These are phyloP conservation scores for Fomitopsis palustris DNA, from an alignment of 1,284 basidiomycete genomes.

Conservation along the genomic window DNA sequence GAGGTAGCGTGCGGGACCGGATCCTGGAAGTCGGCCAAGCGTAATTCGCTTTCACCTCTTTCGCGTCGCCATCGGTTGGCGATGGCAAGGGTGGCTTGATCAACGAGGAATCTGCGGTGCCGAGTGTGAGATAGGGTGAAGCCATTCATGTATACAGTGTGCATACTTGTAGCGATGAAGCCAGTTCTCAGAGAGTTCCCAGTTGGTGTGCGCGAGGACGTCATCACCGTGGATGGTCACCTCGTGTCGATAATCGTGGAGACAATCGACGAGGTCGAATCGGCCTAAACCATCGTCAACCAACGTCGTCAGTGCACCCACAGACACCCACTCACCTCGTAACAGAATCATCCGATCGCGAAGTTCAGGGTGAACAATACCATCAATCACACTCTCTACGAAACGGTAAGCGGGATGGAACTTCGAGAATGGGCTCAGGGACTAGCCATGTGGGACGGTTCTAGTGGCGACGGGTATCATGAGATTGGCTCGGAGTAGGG, in stretches of 20 bases:
- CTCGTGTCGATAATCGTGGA: conserved; percentile 63
- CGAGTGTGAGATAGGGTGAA: not conserved
- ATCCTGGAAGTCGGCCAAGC: conserved; percentile 49
- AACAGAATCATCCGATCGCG: conserved; percentile 87
- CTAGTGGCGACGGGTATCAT: conserved; percentile 31
- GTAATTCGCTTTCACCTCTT: conserved; percentile 65
- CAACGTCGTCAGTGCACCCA: not conserved
- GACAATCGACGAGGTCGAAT: conserved; percentile 73
- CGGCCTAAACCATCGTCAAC: conserved; percentile 45
- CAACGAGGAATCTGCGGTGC: conserved; percentile 63
- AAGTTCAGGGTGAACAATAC: conserved; percentile 81
- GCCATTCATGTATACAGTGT: not conserved
- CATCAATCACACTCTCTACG: conserved; percentile 84
- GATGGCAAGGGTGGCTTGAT: conserved; percentile 56
- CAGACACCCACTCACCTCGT: conserved; percentile 50
- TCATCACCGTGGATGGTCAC: conserved; percentile 85
- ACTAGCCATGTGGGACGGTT: conserved; percentile 78
- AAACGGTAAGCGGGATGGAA: not conserved
- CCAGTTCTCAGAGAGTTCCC: conserved; percentile 86
- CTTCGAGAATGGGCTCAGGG: not conserved
- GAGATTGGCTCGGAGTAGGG: not conserved
- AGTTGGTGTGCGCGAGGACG: conserved; percentile 81
- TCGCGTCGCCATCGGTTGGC: conserved; percentile 78
- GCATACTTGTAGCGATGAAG: conserved; percentile 76
- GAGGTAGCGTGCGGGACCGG: conserved; percentile 12